Evolutionary conservation across 257 asterid genomes (phyloP), one percentile per base, ranked within the genome.

Genomic region (Gentiana macrophylla): DNA sequence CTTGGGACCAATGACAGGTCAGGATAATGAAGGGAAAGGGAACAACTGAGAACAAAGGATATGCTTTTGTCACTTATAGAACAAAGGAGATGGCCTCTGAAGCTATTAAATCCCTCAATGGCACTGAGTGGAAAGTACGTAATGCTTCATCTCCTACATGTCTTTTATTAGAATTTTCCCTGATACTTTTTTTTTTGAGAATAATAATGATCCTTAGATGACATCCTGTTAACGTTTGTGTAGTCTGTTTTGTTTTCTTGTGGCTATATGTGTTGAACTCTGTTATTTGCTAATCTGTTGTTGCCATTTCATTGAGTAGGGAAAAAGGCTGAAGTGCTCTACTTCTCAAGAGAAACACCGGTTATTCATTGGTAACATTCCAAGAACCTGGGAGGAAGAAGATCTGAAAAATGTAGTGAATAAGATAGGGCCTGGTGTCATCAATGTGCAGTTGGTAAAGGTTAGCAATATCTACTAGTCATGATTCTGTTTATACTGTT

Each of bases 11-110:
- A 76, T 57, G 62, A 49, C 83, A 91, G 97, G 92, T 91, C 48
- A 81, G 97, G 80, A 76, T 91, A 76, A 91, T 91, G 97, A 87
- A 83, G 79, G 96, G 86, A 57, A 91, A 88, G 74, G 93, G 80
- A 72, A 63, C 93, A 37, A 68, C 67, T 62, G 95, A 87, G 74
- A 87, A 91, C 76, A 91, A 87, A 74, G 95, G 95, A 12, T 91
- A 87, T 66, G 94, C 95, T 38, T 91, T 91, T 84, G 91, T 91
- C 62, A 91, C 95, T 34, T 87, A 79, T 74, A 80, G 88, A 70
- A 79, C 81, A 49, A 84, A 84, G 73, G 97, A 91, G 54, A 74
- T 81, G 78, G 98, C 98, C 49, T 70, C 90, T 35, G 85, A 81
- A 75, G 97, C 98, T 55, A 91, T 91, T 52, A 74, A 77, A 70